A percentile compares a stretch with the other conserved stretches of the same genome.
These are phyloP conservation scores for Pistacia atlantica DNA, from an alignment of 345 rosid species.

Conservation along the genomic window DNA sequence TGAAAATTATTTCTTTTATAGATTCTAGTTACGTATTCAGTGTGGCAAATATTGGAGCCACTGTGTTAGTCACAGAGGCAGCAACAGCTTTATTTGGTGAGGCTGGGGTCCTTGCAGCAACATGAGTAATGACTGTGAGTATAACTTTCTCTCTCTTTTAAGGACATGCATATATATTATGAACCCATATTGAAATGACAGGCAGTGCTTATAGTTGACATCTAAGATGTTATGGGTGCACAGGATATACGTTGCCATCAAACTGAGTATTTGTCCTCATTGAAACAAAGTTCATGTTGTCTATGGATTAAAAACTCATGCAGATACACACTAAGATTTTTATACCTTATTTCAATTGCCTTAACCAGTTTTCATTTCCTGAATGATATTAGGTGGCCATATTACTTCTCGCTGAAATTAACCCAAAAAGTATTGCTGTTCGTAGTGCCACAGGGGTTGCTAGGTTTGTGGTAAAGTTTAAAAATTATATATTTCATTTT, in stretches of 20 bases:
- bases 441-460: constrained; percentile 96
- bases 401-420: constrained; percentile 93
- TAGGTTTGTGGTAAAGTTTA: constrained; percentile 83
- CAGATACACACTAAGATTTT: neutral
- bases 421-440: constrained; percentile 98
- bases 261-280: neutral
- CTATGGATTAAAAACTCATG: neutral
- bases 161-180: neutral
- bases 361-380: constrained; percentile 12
- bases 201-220: neutral
- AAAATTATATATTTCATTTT: constrained; percentile 1
- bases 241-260: neutral
- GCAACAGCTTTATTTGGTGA: constrained; percentile 99
- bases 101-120: constrained; percentile 99
- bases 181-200: no score
- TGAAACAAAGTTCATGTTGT: neutral
- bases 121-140: constrained; percentile 98
- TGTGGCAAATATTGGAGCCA: constrained; percentile 97
- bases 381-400: constrained; percentile 70
- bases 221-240: neutral
- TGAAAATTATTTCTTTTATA: constrained; percentile 30
- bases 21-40: constrained; percentile 46
- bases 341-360: constrained; percentile 10
- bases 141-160: constrained; percentile 5
- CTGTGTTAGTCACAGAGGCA: constrained; percentile 97